Evolutionary conservation across 177 flowering plant genomes (phyloP), one percentile per base, ranked within the genome.

Genomic region (Telopea speciosissima): DNA sequence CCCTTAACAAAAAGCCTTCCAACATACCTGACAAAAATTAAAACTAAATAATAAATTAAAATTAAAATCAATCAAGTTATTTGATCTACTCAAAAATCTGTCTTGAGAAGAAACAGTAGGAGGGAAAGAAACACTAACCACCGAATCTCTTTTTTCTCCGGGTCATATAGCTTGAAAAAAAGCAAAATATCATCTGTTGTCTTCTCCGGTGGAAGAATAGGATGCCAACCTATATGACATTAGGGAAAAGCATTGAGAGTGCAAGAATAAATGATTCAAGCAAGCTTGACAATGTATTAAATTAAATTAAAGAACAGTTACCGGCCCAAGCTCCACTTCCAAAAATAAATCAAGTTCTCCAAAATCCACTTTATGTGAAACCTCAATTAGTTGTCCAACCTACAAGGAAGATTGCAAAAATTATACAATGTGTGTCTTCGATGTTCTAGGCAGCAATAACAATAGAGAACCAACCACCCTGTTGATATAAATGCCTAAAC

Each of bases 1-100:
- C 90, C 79, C 77, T 91, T 93, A 69, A 90, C 96, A 81, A 89
- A 90, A 36, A 93, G 88, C 75, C 96, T 79, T 25, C 98, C 98
- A 31, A 93, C 89, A 78, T 84, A 93, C 60, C 98, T 91, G 82
- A 73, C 22, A 79, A 36, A 36, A 75, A 23, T 28, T 2, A 28
- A n/a, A n/a, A n/a, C n/a, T n/a, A n/a, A n/a, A n/a, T n/a, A n/a
- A n/a, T n/a, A n/a, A n/a, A n/a, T n/a, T n/a, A n/a, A 28, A 59
- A 24, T 13, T 22, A 44, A 14, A 26, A 70, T 12, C 2, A 68
- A 58, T 44, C 23, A 69, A 24, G 16, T 13, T 19, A 62, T 64
- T 42, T 21, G 25, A 4, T 7, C 54, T 56, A n/a, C 24, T 4
- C 2, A 28, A 28, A 28, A 28, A 2, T 0, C 3, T 62, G 12